These are phyloP conservation scores for Lactarius deliciosus DNA, from an alignment of 768 basidiomycete genomes.

Conservation along the genomic window DNA sequence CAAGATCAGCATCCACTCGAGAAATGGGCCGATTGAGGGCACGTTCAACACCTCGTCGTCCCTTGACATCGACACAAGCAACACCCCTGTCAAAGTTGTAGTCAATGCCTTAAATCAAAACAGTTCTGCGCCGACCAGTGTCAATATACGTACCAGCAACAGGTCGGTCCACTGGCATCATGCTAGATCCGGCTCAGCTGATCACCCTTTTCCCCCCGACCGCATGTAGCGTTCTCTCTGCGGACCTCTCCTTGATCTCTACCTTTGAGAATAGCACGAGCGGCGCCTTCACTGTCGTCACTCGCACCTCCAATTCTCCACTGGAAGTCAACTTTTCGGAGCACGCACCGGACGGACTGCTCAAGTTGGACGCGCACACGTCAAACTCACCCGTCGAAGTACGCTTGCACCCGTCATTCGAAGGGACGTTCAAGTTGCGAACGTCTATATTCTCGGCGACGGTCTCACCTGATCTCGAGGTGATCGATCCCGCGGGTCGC, in stretches of 20 bases:
- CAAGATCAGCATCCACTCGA: conserved; percentile 9
- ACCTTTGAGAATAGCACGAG: conserved; percentile 3
- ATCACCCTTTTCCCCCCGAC: no score
- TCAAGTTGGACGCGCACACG: conserved; percentile 13
- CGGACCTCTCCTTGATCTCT: conserved; percentile 8
- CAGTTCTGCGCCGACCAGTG: background rate
- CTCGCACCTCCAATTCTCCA: conserved; percentile 20
- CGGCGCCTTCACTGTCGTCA: conserved; percentile 10
- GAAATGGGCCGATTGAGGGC: conserved; percentile 17
- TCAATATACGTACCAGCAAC: conserved; percentile 16
- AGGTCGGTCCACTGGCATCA: conserved; percentile 7
- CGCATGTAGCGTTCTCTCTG: background rate
- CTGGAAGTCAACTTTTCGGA: conserved; percentile 10
- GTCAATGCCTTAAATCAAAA: conserved; percentile 22
- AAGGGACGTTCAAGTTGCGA: conserved; percentile 14
- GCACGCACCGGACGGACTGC: conserved; percentile 7
- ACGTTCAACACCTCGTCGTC: conserved; percentile 19
- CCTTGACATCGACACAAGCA: conserved; percentile 11
- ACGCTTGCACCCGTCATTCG: conserved; percentile 18
- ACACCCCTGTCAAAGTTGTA: conserved; percentile 12
- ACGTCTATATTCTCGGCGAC: conserved; percentile 8
- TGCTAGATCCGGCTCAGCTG: background rate
- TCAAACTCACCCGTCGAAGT: conserved; percentile 22
- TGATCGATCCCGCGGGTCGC: conserved; percentile 20
- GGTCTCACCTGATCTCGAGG: background rate